phyloP scores from a whole-genome alignment of 129 eudicot species.

The Chrysanthemum makinoi region DNA sequence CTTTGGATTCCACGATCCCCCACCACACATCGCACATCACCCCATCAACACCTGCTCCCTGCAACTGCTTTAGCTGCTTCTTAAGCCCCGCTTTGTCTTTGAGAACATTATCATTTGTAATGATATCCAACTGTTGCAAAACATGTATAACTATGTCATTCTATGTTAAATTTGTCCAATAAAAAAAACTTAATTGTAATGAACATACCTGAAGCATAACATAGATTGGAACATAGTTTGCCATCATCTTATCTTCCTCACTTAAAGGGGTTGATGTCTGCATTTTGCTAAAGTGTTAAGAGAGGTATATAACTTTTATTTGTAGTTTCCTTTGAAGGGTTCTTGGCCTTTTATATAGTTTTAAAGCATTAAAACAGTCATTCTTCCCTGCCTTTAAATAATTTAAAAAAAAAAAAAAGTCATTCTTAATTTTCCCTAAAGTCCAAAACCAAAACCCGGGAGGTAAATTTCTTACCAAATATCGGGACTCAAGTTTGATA shows the following conservation, averaged over 20 bases:
- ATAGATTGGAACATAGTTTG: conserved; percentile 79
- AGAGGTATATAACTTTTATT: not conserved
- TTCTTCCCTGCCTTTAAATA: too few relatives aligned
- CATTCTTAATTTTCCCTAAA: too few relatives aligned
- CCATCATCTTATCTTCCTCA: conserved; percentile 31
- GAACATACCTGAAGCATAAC: conserved; percentile 80
- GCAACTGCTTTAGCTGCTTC: conserved; percentile 66
- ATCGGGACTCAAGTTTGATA: too few relatives aligned
- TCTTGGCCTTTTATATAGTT: conserved; percentile 8
- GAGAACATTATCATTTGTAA: conserved; percentile 54
- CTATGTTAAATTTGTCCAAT: not conserved
- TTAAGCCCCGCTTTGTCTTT: conserved; percentile 45
- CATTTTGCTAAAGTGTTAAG: conserved; percentile 31
- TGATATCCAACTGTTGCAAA: conserved; percentile 53
- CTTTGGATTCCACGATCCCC: conserved; percentile 86
- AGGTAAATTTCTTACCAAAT: too few relatives aligned
- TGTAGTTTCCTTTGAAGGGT: conserved; percentile 15
- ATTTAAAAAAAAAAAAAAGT: too few relatives aligned
- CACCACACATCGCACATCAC: conserved; percentile 99
- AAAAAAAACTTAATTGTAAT: not conserved
- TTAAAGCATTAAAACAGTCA: too few relatives aligned
- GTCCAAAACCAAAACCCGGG: too few relatives aligned
- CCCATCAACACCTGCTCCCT: conserved; percentile 71
- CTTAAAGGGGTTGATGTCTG: conserved; percentile 40
- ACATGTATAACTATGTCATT: not conserved